Percentiles rank a stretch among this genome's conserved stretches.
Evolutionary conservation across 2,329 filamentous ascomycete genomes (phyloP).

Genomic region (Aspergillus chevalieri): DNA sequence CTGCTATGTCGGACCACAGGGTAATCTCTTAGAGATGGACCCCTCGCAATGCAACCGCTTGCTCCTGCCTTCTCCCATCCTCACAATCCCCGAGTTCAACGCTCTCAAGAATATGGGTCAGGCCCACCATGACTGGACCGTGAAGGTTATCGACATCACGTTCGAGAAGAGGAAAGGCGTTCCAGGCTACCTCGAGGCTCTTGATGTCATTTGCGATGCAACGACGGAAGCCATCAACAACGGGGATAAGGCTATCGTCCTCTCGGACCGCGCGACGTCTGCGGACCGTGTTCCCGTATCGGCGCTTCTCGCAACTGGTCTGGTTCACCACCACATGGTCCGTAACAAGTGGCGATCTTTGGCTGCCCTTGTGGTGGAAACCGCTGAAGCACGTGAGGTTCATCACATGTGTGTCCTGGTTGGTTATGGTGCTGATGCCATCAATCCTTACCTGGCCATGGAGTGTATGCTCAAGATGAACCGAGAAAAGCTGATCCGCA

Average conservation of each 20-base stretch:
- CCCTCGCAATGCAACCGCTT: slow-evolving; percentile 79
- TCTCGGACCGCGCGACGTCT: slow-evolving; percentile 82
- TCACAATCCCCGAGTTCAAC: slow-evolving; percentile 88
- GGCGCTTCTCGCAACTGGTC: slow-evolving; percentile 77
- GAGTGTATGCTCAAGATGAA: slow-evolving; percentile 97
- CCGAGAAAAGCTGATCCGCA: slow-evolving; percentile 85
- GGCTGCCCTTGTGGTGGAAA: slow-evolving; percentile 81
- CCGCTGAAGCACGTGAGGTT: slow-evolving; percentile 90
- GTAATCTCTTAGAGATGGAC: slow-evolving; percentile 92
- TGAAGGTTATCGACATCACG: slow-evolving; percentile 85
- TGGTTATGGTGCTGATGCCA: slow-evolving; percentile 87
- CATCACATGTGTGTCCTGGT: slow-evolving; percentile 99
- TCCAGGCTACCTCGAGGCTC: slow-evolving; percentile 75
- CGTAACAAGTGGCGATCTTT: slow-evolving; percentile 93
- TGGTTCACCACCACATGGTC: slow-evolving; percentile 92
- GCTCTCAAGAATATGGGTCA: slow-evolving; percentile 70
- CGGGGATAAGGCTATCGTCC: slow-evolving; percentile 75
- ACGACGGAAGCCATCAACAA: slow-evolving; percentile 77
- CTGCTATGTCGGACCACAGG: slow-evolving; percentile 92
- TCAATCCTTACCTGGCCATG: slow-evolving; percentile 92
- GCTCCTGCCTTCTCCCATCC: slow-evolving; percentile 77
- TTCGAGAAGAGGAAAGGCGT: slow-evolving; percentile 82
- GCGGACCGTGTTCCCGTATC: slow-evolving; percentile 80
- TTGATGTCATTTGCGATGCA: slow-evolving; percentile 82
- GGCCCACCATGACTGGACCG: slow-evolving; percentile 72